Evolutionary conservation across 1,284 basidiomycete species (phyloP).

Genomic region (Leccinum subspadiceum): DNA sequence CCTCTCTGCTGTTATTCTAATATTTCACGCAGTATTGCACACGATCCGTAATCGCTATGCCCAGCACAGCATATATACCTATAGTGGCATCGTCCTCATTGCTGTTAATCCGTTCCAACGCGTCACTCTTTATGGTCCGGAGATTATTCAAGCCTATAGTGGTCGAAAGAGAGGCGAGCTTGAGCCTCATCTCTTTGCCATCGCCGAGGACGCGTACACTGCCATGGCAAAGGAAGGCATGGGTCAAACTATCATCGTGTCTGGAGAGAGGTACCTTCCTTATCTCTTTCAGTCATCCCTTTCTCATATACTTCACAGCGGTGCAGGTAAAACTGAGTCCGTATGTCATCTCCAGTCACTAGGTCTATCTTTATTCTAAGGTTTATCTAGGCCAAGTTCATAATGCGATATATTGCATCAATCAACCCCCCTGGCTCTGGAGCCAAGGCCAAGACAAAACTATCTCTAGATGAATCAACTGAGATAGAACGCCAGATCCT

Average conservation of each 20-base stretch:
- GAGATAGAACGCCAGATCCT: conserved; percentile 97
- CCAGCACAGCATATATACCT: conserved; percentile 97
- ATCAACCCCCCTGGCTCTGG: conserved; percentile 82
- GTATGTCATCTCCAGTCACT: conserved; percentile 42
- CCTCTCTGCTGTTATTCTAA: background rate
- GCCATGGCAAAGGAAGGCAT: conserved; percentile 94
- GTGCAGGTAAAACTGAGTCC: conserved; percentile 99
- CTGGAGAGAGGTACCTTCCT: conserved; percentile 83
- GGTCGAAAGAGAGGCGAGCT: conserved; percentile 91
- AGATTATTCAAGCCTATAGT: conserved; percentile 97
- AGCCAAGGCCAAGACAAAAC: conserved; percentile 65
- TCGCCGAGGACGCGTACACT: conserved; percentile 98
- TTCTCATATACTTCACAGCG: conserved; percentile 51
- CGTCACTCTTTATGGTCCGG: conserved; percentile 89
- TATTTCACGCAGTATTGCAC: conserved; percentile 72
- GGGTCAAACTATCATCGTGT: conserved; percentile 99
- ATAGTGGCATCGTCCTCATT: conserved; percentile 97
- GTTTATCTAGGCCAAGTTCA: conserved; percentile 84
- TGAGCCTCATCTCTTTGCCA: conserved; percentile 98
- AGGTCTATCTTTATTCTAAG: conserved; percentile 5
- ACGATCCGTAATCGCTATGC: conserved; percentile 97
- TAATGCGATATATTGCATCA: conserved; percentile 98
- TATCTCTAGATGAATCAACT: conserved; percentile 78
- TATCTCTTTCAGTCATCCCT: conserved; percentile 10
- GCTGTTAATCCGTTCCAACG: conserved; percentile 98